These are phyloP conservation scores for Rhododendron griersonianum DNA, from an alignment of 148 eudicot genomes.

Conservation along the genomic window DNA sequence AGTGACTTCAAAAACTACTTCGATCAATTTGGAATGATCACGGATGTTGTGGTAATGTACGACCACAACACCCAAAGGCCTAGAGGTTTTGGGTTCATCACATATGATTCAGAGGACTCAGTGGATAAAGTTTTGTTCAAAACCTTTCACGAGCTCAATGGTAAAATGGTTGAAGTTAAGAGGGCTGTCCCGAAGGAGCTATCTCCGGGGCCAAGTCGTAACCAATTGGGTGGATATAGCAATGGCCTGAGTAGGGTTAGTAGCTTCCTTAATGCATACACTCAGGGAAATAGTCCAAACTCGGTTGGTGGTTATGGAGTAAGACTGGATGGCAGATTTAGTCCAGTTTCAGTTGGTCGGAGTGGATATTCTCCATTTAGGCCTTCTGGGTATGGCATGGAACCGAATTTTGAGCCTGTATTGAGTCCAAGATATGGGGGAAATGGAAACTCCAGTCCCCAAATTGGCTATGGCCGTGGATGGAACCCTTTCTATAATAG, in stretches of 20 bases:
- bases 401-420: constrained; percentile 55
- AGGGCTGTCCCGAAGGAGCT: constrained; percentile 92
- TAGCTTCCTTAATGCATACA: constrained; percentile 60
- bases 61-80: constrained; percentile 99
- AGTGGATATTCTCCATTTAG: constrained; percentile 63
- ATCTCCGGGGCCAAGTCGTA: constrained; percentile 72
- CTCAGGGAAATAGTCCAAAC: constrained; percentile 55
- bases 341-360: constrained; percentile 58
- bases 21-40: constrained; percentile 83
- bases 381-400: constrained; percentile 44
- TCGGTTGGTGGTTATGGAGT: constrained; percentile 60
- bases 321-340: constrained; percentile 66
- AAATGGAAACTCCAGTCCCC: constrained; percentile 38
- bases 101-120: constrained; percentile 90
- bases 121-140: constrained; percentile 72
- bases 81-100: constrained; percentile 96
- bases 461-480: constrained; percentile 53
- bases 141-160: constrained; percentile 89
- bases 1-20: constrained; percentile 84
- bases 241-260: constrained; percentile 54
- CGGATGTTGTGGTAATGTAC: constrained; percentile 98
- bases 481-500: constrained; percentile 35
- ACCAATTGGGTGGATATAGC: constrained; percentile 45
- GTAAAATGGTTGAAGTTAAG: constrained; percentile 97
- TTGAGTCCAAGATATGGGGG: constrained; percentile 46